Evolutionary conservation across 2,329 filamentous ascomycete species (phyloP).

Genomic region (Xylaria sp.): DNA sequence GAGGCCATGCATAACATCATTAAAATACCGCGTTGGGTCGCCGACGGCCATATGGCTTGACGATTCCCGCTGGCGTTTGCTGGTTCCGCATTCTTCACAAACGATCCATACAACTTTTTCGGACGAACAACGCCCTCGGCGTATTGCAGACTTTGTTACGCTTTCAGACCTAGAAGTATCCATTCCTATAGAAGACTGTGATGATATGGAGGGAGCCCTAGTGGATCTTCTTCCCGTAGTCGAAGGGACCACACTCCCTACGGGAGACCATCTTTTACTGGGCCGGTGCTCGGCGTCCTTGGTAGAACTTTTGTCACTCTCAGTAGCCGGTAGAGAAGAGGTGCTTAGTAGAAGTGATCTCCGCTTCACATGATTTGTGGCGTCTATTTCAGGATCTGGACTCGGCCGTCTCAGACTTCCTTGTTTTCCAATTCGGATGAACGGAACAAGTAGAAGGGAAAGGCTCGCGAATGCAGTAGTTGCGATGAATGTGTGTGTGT

Average conservation of each 20-base stretch:
- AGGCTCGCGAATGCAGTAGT: conserved; percentile 47
- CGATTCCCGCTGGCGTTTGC: conserved; percentile 43
- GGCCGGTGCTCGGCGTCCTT: conserved; percentile 41
- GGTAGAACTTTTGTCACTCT: conserved; percentile 31
- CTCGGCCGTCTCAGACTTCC: conserved; percentile 32
- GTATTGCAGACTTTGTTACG: conserved; percentile 41
- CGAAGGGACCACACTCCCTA: conserved; percentile 42
- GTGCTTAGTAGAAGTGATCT: conserved; percentile 30
- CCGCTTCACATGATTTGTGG: conserved; percentile 22
- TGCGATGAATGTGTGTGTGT: conserved; percentile 48
- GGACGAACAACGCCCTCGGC: conserved; percentile 40
- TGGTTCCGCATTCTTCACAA: conserved; percentile 49
- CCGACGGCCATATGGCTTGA: conserved; percentile 39
- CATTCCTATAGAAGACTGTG: conserved; percentile 43
- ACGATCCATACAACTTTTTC: conserved; percentile 49
- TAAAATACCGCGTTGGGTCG: conserved; percentile 49
- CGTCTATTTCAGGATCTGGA: conserved; percentile 24
- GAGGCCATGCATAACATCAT: conserved; percentile 42
- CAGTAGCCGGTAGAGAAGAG: conserved; percentile 14
- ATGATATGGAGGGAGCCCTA: conserved; percentile 43
- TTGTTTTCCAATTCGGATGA: conserved; percentile 48
- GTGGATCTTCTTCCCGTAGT: conserved; percentile 39
- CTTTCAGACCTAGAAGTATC: conserved; percentile 42
- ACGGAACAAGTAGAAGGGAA: conserved; percentile 47
- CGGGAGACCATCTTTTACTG: conserved; percentile 49